Conservation (phyloP, 805 yeast species). For the Kregervanrija fluxuum region DNA sequence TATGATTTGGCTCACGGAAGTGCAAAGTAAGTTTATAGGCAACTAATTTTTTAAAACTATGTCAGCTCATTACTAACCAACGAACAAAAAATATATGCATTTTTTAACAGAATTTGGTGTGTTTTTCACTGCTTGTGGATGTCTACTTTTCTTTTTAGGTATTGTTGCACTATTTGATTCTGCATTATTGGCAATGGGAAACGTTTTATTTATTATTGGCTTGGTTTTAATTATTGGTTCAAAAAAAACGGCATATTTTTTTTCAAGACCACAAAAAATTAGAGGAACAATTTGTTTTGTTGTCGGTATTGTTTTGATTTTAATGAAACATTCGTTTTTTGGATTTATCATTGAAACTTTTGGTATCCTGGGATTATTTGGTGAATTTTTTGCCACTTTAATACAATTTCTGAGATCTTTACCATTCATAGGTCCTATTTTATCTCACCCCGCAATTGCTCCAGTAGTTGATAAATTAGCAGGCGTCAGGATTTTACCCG, state of each 20-base stretch:
- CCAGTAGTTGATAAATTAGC: slow-evolving; percentile 64
- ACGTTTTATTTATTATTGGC: slow-evolving; percentile 74
- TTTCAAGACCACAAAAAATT: slow-evolving; percentile 79
- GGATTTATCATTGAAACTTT: slow-evolving; percentile 82
- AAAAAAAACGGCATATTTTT: slow-evolving; percentile 72
- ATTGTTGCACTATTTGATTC: slow-evolving; percentile 81
- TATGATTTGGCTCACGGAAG: slow-evolving; percentile 70
- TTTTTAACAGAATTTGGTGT: slow-evolving; percentile 58
- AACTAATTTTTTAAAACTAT: background rate
- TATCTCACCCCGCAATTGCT: slow-evolving; percentile 75
- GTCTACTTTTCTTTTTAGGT: slow-evolving; percentile 73
- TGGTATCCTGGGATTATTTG: slow-evolving; percentile 88
- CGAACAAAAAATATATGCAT: slow-evolving; percentile 29
- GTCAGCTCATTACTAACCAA: background rate
- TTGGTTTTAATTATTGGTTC: slow-evolving; percentile 82
- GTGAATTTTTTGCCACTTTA: slow-evolving; percentile 84
- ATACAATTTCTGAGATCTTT: slow-evolving; percentile 79
- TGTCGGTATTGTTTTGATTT: slow-evolving; percentile 67
- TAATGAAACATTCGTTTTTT: slow-evolving; percentile 67
- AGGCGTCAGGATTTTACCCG: slow-evolving; percentile 62
- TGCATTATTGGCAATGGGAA: slow-evolving; percentile 84
- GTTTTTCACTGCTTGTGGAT: slow-evolving; percentile 83
- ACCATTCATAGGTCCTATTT: slow-evolving; percentile 80
- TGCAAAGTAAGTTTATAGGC: slow-evolving; percentile 50
- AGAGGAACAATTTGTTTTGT: slow-evolving; percentile 80